A percentile compares a stretch with the other conserved stretches of the same genome.
phyloP scores from a whole-genome alignment of 345 rosid species.

The Triadica sebifera region DNA sequence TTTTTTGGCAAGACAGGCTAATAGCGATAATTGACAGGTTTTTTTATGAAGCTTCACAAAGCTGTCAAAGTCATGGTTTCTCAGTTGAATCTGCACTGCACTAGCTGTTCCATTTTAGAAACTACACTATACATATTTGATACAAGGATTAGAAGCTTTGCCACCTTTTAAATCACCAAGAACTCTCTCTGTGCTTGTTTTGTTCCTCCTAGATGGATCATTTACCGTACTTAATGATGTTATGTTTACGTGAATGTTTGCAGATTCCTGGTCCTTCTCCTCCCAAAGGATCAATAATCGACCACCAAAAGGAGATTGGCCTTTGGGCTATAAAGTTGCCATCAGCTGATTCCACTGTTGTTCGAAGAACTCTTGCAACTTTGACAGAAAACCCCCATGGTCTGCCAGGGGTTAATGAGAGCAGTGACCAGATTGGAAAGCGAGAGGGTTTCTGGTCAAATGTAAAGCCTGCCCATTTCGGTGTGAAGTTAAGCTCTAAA shows the following conservation, averaged over 20 bases:
- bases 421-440: constrained; percentile 46
- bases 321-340: constrained; percentile 82
- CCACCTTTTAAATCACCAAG: background rate
- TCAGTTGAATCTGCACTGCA: background rate
- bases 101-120: background rate
- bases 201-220: constrained; percentile 2
- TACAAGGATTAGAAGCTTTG: background rate
- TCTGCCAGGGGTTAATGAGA: constrained; percentile 69
- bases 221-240: background rate
- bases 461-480: constrained; percentile 74
- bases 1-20: background rate
- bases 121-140: background rate
- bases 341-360: constrained; percentile 76
- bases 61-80: background rate
- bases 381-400: constrained; percentile 66
- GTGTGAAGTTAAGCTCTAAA: constrained; percentile 66
- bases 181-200: background rate
- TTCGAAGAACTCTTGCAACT: constrained; percentile 67
- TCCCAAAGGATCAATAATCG: constrained; percentile 56
- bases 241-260: constrained; percentile 19
- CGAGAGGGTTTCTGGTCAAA: constrained; percentile 72
- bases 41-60: background rate
- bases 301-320: constrained; percentile 67
- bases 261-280: constrained; percentile 77
- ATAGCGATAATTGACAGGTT: background rate